phyloP scores from a whole-genome alignment of 2,329 filamentous ascomycete genomes.

The Dactylellina leptospora region DNA sequence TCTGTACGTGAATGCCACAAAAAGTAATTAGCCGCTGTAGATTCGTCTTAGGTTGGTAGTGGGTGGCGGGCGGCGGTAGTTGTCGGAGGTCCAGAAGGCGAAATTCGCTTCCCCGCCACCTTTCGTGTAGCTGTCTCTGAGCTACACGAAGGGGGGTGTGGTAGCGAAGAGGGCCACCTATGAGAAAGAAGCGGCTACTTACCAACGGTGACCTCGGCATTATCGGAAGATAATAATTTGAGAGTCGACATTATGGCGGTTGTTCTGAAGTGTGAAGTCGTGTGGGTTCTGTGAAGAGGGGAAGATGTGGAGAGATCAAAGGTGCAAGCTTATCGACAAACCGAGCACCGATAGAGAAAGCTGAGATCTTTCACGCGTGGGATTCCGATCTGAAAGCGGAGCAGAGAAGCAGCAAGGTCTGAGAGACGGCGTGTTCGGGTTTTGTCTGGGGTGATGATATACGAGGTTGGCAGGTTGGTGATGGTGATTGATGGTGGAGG shows the following conservation, averaged over 20 bases:
- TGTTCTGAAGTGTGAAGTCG: not conserved
- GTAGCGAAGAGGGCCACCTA: not conserved
- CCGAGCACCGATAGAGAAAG: not conserved
- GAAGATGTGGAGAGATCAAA: conserved; percentile 7
- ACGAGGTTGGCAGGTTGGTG: not conserved
- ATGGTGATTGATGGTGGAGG: conserved; percentile 13
- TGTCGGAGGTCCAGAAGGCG: conserved; percentile 21
- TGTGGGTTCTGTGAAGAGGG: not conserved
- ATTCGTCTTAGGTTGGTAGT: no score
- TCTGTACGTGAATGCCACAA: conserved; percentile 64
- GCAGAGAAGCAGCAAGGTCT: not conserved
- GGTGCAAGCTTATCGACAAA: conserved; percentile 4
- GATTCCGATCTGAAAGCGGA: not conserved
- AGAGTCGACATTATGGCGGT: conserved; percentile 58
- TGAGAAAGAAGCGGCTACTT: conserved; percentile 57
- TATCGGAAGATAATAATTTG: conserved; percentile 65
- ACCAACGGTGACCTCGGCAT: conserved; percentile 65
- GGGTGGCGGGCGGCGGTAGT: not conserved
- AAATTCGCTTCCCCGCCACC: conserved; percentile 1
- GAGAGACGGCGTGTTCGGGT: not conserved
- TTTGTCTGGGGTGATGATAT: not conserved
- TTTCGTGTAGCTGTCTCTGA: not conserved
- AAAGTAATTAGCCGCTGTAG: conserved; percentile 16
- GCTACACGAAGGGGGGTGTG: not conserved
- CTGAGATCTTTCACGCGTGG: not conserved